These are phyloP conservation scores for Lithocarpus polystachyus DNA, from an alignment of 306 rosid species.

Conservation along the genomic window DNA sequence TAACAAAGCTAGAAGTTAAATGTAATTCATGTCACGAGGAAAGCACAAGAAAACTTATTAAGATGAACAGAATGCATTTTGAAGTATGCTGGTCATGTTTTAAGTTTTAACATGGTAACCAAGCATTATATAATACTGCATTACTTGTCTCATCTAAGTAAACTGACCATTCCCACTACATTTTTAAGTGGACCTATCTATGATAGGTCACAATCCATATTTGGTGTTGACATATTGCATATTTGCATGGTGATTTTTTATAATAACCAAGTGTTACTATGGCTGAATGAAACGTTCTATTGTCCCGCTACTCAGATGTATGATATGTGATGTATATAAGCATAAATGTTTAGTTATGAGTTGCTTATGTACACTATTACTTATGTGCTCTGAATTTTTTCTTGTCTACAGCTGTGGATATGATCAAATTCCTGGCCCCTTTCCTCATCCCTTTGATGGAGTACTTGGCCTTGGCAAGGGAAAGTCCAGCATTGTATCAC, in stretches of 20 bases:
- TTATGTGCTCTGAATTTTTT: not conserved
- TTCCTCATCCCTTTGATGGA: slow-evolving; percentile 74
- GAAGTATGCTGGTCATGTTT: not conserved
- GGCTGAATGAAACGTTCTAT: no score
- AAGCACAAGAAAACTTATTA: no score
- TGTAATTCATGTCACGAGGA: no score
- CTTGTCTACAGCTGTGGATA: slow-evolving; percentile 77
- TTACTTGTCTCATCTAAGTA: not conserved
- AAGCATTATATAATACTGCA: not conserved
- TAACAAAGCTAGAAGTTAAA: no score
- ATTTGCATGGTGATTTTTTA: no score
- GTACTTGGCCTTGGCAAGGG: slow-evolving; percentile 89
- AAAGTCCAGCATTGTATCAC: slow-evolving; percentile 72
- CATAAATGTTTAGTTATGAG: not conserved
- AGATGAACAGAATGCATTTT: no score
- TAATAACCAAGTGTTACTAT: no score
- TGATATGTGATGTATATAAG: not conserved
- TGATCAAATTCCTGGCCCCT: slow-evolving; percentile 64
- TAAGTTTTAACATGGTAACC: not conserved
- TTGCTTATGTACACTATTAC: not conserved
- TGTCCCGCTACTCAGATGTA: not conserved
- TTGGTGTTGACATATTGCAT: not conserved
- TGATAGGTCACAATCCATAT: not conserved
- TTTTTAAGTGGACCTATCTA: not conserved
- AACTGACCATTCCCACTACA: not conserved